phyloP scores from a whole-genome alignment of 805 yeast genomes.

The Yueomyces sp. region DNA sequence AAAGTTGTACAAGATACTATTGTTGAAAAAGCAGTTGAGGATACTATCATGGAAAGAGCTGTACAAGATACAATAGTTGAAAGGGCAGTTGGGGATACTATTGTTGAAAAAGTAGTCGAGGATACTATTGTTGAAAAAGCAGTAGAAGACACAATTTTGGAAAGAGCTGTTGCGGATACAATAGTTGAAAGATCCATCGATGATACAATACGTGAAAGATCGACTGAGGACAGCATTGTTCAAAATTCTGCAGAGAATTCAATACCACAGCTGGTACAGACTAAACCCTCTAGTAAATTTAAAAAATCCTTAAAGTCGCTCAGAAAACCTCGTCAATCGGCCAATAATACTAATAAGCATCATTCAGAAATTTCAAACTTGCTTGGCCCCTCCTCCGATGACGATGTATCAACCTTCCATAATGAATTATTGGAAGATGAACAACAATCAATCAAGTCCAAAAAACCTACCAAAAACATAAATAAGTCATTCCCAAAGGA shows the following conservation, averaged over 20 bases:
- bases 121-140: not conserved
- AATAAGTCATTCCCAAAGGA: not conserved
- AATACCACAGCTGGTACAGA: not conserved
- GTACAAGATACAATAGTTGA: not conserved
- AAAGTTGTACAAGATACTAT: not conserved
- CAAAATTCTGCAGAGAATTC: not conserved
- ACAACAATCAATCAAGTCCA: not conserved
- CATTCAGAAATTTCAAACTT: not conserved
- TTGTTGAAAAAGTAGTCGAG: not conserved
- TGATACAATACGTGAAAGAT: not conserved
- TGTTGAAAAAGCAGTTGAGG: not conserved
- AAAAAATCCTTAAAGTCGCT: too few species aligned
- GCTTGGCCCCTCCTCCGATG: not conserved
- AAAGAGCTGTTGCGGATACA: not conserved
- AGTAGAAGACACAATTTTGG: not conserved
- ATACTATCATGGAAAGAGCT: slow-evolving; percentile 1
- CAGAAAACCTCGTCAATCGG: not conserved
- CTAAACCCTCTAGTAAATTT: not conserved
- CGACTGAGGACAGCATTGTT: not conserved
- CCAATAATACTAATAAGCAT: not conserved
- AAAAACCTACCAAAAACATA: not conserved
- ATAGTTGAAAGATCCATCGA: not conserved
- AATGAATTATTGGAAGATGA: not conserved
- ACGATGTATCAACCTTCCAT: too few species aligned
- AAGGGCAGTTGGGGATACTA: slow-evolving; percentile 1